Evolutionary conservation across 768 basidiomycete genomes (phyloP).

Genomic region (Kwoniella europaea): DNA sequence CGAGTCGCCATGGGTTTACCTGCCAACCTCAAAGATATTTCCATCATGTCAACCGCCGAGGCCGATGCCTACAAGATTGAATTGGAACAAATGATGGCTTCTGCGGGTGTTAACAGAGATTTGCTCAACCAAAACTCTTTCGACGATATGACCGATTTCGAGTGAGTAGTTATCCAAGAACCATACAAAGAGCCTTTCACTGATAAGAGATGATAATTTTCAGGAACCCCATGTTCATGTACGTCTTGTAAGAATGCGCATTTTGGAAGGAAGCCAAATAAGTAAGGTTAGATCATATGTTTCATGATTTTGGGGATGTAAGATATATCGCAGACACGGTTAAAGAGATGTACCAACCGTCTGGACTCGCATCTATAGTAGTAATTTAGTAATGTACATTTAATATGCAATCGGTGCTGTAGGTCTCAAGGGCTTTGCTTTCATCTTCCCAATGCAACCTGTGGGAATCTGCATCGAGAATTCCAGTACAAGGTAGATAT

Average conservation of each 20-base stretch:
- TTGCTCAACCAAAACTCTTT: slow-evolving; percentile 43
- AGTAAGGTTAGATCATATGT: background rate
- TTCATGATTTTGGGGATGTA: background rate
- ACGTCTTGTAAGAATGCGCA: slow-evolving; percentile 26
- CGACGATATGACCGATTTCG: slow-evolving; percentile 53
- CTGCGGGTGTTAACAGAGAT: slow-evolving; percentile 26
- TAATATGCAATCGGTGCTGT: too few relatives aligned
- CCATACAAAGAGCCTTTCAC: background rate
- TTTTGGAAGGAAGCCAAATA: background rate
- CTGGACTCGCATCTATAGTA: background rate
- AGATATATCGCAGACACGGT: background rate
- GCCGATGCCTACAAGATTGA: slow-evolving; percentile 51
- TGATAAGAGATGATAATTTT: background rate
- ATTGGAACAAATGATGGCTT: slow-evolving; percentile 31
- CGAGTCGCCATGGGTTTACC: slow-evolving; percentile 50
- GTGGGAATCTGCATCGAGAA: too few relatives aligned
- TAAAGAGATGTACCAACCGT: background rate
- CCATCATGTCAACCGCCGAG: slow-evolving; percentile 51
- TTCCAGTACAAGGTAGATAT: too few relatives aligned
- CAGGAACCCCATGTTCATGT: slow-evolving; percentile 40
- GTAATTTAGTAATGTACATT: background rate
- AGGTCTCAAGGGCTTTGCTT: too few relatives aligned
- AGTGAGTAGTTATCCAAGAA: slow-evolving; percentile 13
- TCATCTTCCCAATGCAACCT: too few relatives aligned
- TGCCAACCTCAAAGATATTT: slow-evolving; percentile 50